Base-by-base conservation (phyloP, 371 early-diverging fungal genomes). In the Lichtheimia corymbifera region DNA sequence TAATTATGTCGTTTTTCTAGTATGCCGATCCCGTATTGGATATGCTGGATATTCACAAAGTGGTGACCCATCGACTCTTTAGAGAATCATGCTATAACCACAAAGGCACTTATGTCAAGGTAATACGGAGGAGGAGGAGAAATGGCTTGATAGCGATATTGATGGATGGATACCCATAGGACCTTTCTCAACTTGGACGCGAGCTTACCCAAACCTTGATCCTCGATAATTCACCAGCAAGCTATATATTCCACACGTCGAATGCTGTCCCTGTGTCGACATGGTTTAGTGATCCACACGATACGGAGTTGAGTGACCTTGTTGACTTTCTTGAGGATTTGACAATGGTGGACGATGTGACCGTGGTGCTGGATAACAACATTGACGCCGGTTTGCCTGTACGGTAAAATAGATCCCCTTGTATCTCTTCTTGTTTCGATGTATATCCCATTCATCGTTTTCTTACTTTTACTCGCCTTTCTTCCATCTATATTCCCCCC, bases 11-110 rank as follows among this genome's bases (percentile, higher is more conserved):
- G 58, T 61, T 74, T 51, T 43, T 1, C 12, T 77, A 94, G 91
- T 99, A 99, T 70, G 99, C 97, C 22, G 95, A 97, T 71, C 97
- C 97, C 15, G 97, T 97, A 1, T 73, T 97, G 30, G 96, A 97
- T 75, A 86, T 89, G 78, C 81, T 99, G 50, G 99, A 97, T 84
- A 79, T 75, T 56, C 84, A 87, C 67, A 76, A 83, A 44, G 93
- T 92, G 5, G 89, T 99, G 20, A 83, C 86, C 53, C 96, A 97
- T 71, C 81, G 96, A 44, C 79, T 99, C 53, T 97, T 96, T 84
- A 86, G 99, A 69, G 97, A 97, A 70, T 89, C 92, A n/a, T 99
- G 99, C 77, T 87, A 88, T 55, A 88, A 96, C 71, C 91, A 95
- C 74, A 90, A 90, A 64, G 97, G 97, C 58, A 96, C 91, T 75